Evolutionary conservation across 2,329 filamentous ascomycete genomes (phyloP).

Genomic region (Fusarium bactridioides): DNA sequence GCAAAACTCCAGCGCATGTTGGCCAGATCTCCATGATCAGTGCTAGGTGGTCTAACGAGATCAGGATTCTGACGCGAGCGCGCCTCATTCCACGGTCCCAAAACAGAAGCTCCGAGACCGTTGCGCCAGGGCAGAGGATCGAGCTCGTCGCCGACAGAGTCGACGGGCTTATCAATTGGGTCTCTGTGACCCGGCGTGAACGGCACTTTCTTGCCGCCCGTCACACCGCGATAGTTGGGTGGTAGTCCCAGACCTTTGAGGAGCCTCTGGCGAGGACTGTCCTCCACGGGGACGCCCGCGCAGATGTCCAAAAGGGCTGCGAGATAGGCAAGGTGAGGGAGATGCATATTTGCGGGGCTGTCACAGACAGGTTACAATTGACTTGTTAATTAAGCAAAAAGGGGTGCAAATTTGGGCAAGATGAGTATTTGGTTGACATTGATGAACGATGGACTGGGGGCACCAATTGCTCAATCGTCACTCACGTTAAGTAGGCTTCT

Average conservation of each 20-base stretch:
- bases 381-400: background rate
- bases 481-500: slow-evolving; percentile 12
- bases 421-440: background rate
- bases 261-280: slow-evolving; percentile 64
- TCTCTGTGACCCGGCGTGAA: slow-evolving; percentile 69
- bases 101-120: slow-evolving; percentile 69
- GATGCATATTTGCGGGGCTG: slow-evolving; percentile 23
- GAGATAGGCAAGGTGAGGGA: slow-evolving; percentile 17
- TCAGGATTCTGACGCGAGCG: slow-evolving; percentile 76
- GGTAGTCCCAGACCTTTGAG: slow-evolving; percentile 58
- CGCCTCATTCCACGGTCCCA: slow-evolving; percentile 74
- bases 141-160: slow-evolving; percentile 66
- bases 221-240: slow-evolving; percentile 50
- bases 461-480: background rate
- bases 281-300: slow-evolving; percentile 44
- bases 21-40: slow-evolving; percentile 73
- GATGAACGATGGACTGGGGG: background rate
- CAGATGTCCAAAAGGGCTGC: slow-evolving; percentile 24
- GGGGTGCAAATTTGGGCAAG: background rate
- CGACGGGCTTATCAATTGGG: slow-evolving; percentile 68
- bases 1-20: slow-evolving; percentile 79
- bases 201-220: slow-evolving; percentile 51
- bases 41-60: slow-evolving; percentile 74
- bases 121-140: slow-evolving; percentile 72
- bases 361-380: background rate